Evolutionary conservation across 78 protist genomes (phyloP), one percentile per base, ranked within the genome.

Genomic region (Dictyostelium capitatum): DNA sequence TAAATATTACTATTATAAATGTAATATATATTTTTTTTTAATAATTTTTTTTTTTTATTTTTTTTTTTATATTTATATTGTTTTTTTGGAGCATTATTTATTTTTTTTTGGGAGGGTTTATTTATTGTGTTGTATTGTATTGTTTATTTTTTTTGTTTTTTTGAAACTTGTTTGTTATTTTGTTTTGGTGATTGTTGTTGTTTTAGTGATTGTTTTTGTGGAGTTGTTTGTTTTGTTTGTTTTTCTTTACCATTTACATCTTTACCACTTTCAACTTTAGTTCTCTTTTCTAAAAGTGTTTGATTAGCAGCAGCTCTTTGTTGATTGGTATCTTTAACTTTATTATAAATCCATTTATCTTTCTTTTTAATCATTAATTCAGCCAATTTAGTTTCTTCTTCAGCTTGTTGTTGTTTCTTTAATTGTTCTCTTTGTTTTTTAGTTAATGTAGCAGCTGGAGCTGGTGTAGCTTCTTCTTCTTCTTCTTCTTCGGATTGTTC

Each of bases 351-450:
- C 84, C 93, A 74, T 48, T 51, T 87, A 47, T 87, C 84, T 80
- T 87, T 87, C 93, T 87, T 87, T 46, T 47, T 75, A 48, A 87
- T 87, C 93, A 87, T 87, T 8, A 37, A 46, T 41, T 87, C 93
- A 12, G 84, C 93, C 8, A 87, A 30, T 64, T 87, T 59, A 4
- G 53, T 19, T 28, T 87, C 93, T 65, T 87, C 93, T 65, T 77
- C 75, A 48, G 67, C 79, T 77, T 74, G 47, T 30, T 65, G 57
- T 70, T 87, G 50, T 67, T 59, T 77, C 10, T 54, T 54, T 37
- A 79, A 79, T 32, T 54, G 30, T 32, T 79, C 83, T 79, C 83
- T 79, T 79, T 79, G 64, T 80, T 87, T 87, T 14, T 87, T 65
- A 4, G 84, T n/a, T 7, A 53, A 17, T 46, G 46, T 14, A 32